Percentiles rank a stretch among this genome's conserved stretches.
These are phyloP conservation scores for Tolypocladium endophyticum DNA, from an alignment of 2,329 filamentous ascomycete genomes.

Conservation along the genomic window DNA sequence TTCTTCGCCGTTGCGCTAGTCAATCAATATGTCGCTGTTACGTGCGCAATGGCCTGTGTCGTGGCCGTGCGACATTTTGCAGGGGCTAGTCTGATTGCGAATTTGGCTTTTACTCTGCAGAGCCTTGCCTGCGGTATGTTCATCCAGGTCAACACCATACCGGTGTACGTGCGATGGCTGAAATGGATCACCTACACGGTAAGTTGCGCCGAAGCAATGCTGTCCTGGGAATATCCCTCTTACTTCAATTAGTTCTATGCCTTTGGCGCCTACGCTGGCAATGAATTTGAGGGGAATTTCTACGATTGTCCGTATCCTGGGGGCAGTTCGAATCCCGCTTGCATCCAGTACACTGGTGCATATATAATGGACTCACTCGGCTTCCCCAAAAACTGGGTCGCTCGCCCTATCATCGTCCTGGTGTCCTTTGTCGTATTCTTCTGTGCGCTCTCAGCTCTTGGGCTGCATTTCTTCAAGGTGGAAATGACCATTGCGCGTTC, in stretches of 20 bases:
- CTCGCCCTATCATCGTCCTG: slow-evolving; percentile 53
- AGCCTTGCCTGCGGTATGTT: slow-evolving; percentile 69
- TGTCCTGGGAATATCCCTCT: neutral
- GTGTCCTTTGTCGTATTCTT: slow-evolving; percentile 55
- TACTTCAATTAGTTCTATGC: slow-evolving; percentile 45
- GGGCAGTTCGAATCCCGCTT: slow-evolving; percentile 52
- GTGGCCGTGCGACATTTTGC: slow-evolving; percentile 57
- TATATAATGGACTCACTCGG: slow-evolving; percentile 62
- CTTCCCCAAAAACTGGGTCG: slow-evolving; percentile 57
- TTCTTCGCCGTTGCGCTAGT: slow-evolving; percentile 61
- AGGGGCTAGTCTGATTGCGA: slow-evolving; percentile 60
- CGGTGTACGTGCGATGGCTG: slow-evolving; percentile 68
- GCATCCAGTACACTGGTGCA: slow-evolving; percentile 56
- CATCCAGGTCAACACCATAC: slow-evolving; percentile 61
- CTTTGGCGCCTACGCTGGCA: slow-evolving; percentile 60
- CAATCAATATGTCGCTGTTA: slow-evolving; percentile 64
- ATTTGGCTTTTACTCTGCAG: slow-evolving; percentile 63
- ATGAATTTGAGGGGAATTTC: slow-evolving; percentile 62
- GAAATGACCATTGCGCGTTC: slow-evolving; percentile 61
- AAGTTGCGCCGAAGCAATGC: neutral
- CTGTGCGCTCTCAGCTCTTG: slow-evolving; percentile 46
- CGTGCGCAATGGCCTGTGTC: slow-evolving; percentile 59
- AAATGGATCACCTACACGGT: slow-evolving; percentile 42
- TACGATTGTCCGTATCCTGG: slow-evolving; percentile 60
- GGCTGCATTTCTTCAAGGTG: slow-evolving; percentile 53